Evolutionary conservation across 805 yeast species (phyloP), one percentile per base, ranked within the genome.

Genomic region (Saccharomycopsis fibuligera): DNA sequence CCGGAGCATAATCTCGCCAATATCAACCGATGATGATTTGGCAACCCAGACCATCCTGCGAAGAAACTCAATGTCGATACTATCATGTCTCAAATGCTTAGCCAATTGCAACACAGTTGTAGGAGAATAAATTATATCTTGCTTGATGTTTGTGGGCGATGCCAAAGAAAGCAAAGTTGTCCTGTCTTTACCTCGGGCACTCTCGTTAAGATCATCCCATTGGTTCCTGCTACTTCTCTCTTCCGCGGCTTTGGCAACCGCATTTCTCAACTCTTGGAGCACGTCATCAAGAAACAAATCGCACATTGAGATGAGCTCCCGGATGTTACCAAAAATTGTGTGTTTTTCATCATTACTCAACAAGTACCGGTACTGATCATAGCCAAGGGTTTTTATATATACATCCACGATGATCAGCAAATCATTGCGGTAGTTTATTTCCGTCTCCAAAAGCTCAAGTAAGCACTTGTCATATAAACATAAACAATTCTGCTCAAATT

Each of bases 401-500:
- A 65, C 54, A 16, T 63, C 58, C n/a, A 61, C 61, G 5, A 65
- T 57, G 2, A 67, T 67, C 1, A 54, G 60, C 57, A 69, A 53
- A 48, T 69, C 73, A 14, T 58, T 58, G 8, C 66, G 59, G 48
- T 65, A 69, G n/a, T 56, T 55, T 14, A 58, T 50, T 48, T 69
- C 74, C 10, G 72, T 65, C 17, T 57, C 56, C 42, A 67, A 61
- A 5, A 69, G 58, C 50, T 69, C 73, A 10, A 25, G 16, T 9
- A 43, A n/a, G 17, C 39, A 36, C 23, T 36, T 37, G 22, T 43
- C 47, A 29, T 30, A 48, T 22, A 45, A 29, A 16, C 45, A 21
- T 12, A 40, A 29, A 24, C 27, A 27, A 17, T 25, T 27, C n/a
- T n/a, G n/a, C n/a, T n/a, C n/a, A n/a, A n/a, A n/a, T n/a, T n/a